A percentile compares a stretch with the other conserved stretches of the same genome.
Evolutionary conservation across 192 early-diverging fungal species (phyloP).

Genomic region (Chytriomyces confervae): DNA sequence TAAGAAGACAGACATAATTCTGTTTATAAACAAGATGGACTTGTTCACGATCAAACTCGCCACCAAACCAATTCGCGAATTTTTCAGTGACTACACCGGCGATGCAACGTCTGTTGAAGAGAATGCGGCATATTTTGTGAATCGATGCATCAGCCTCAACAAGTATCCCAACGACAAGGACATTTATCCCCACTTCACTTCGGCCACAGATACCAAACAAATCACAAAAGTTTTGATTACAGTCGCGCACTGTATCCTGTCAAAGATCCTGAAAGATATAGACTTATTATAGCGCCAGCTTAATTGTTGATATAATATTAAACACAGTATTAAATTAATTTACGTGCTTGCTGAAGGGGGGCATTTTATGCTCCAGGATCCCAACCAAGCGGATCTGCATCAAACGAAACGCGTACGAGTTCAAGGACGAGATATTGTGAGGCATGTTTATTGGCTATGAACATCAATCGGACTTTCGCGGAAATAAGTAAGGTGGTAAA

Average conservation of each 20-base stretch:
- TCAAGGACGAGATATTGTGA: too few relatives aligned
- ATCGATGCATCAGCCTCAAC: conserved; percentile 48
- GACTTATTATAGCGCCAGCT: too few relatives aligned
- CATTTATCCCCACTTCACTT: conserved; percentile 66
- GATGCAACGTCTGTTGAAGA: conserved; percentile 50
- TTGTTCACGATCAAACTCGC: conserved; percentile 60
- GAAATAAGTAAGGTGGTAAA: too few relatives aligned
- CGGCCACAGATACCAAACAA: conserved; percentile 65
- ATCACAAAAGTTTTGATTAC: conserved; percentile 50
- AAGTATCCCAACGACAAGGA: conserved; percentile 48
- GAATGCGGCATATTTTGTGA: conserved; percentile 50
- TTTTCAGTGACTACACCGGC: conserved; percentile 63
- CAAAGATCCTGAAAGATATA: too few relatives aligned
- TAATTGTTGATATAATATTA: too few relatives aligned
- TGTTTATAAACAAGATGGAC: conserved; percentile 73
- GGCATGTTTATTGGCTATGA: too few relatives aligned
- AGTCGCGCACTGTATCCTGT: conserved; percentile 33
- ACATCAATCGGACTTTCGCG: too few relatives aligned
- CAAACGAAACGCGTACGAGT: too few relatives aligned
- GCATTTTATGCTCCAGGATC: too few relatives aligned
- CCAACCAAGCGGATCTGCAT: too few relatives aligned
- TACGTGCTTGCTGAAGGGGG: too few relatives aligned
- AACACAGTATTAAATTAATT: too few relatives aligned
- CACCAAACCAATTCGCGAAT: conserved; percentile 49
- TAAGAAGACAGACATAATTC: conserved; percentile 58